Evolutionary conservation across 2,329 filamentous ascomycete genomes (phyloP), one percentile per base, ranked within the genome.

Genomic region (Pseudocercospora crystallina): DNA sequence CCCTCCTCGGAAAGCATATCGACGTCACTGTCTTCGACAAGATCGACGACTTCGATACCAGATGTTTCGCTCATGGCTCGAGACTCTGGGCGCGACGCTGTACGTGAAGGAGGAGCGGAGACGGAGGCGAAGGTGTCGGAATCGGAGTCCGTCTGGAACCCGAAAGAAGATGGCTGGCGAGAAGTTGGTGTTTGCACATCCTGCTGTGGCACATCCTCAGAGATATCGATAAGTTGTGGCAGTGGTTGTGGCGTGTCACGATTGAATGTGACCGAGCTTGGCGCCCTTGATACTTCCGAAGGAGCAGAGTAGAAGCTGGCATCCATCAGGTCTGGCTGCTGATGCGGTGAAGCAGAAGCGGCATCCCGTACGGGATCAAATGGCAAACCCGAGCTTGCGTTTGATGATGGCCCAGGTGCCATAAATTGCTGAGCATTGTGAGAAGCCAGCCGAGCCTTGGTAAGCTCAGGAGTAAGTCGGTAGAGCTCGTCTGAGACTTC

Each of bases 1-100:
- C 63, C 61, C 34, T 66, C 66, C 39, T 67, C 65, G 10, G 65
- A 66, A 8, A 69, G 54, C 53, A 69, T 61, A 41, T 67, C 66
- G 7, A 65, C 58, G 45, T 69, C 67, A 37, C 63, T 67, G 32
- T 69, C 65, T 5, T 67, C 65, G 4, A 57, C 49, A 1, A 68
- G 44, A 54, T 67, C 66, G 5, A 64, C 47, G 12, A 65, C 61
- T 43, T 67, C 66, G 17, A 64, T 53, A 30, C 53, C 54, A 12
- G 61, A 62, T 8, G 53, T 49, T 32, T 59, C 61, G 33, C 56
- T 62, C 20, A 49, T 50, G 5, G 49, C 37, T 29, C 26, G 49
- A 4, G 62, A 61, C 29, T 49, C 52, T 13, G 58, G 31, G 29
- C 57, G 52, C 17, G 62, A 60, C 15, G 38, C 37, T 12, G 50